Percentiles rank a stretch among this genome's conserved stretches.
Conservation (phyloP, 2,329 filamentous ascomycete species). For the Chrysosporium keratinophilum region DNA sequence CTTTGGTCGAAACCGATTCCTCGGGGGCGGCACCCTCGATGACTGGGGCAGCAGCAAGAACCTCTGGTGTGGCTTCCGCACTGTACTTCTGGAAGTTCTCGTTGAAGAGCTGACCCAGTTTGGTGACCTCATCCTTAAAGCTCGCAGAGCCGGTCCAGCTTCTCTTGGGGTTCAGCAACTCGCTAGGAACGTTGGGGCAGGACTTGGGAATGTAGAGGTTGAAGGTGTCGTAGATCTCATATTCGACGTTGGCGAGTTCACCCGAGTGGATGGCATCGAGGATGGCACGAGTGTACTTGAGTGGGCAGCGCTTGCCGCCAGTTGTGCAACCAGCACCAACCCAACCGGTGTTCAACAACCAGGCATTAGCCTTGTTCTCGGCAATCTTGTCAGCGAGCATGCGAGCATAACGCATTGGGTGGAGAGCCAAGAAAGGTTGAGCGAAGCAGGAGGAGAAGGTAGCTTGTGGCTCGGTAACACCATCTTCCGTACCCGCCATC, state of each 20-base stretch:
- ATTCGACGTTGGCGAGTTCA: slow-evolving; percentile 84
- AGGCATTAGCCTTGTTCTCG: slow-evolving; percentile 87
- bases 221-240: slow-evolving; percentile 92
- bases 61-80: slow-evolving; percentile 68
- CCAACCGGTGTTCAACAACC: slow-evolving; percentile 98
- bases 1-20: not conserved
- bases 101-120: slow-evolving; percentile 79
- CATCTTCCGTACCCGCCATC: slow-evolving; percentile 98
- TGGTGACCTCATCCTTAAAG: slow-evolving; percentile 80
- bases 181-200: slow-evolving; percentile 77
- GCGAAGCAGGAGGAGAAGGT: slow-evolving; percentile 99
- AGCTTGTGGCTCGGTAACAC: slow-evolving; percentile 90
- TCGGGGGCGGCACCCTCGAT: slow-evolving; percentile 12
- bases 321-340: slow-evolving; percentile 83
- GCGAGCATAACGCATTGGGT: slow-evolving; percentile 97
- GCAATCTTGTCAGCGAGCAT: slow-evolving; percentile 99
- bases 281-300: slow-evolving; percentile 98
- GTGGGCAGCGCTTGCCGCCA: slow-evolving; percentile 89
- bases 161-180: slow-evolving; percentile 88
- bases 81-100: slow-evolving; percentile 98
- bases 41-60: slow-evolving; percentile 47
- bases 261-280: slow-evolving; percentile 96
- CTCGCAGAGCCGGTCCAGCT: slow-evolving; percentile 77
- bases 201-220: slow-evolving; percentile 91
- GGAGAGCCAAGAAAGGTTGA: slow-evolving; percentile 94